Conservation (phyloP, 257 asterid genomes). For the Ajuga chamaepitys region DNA sequence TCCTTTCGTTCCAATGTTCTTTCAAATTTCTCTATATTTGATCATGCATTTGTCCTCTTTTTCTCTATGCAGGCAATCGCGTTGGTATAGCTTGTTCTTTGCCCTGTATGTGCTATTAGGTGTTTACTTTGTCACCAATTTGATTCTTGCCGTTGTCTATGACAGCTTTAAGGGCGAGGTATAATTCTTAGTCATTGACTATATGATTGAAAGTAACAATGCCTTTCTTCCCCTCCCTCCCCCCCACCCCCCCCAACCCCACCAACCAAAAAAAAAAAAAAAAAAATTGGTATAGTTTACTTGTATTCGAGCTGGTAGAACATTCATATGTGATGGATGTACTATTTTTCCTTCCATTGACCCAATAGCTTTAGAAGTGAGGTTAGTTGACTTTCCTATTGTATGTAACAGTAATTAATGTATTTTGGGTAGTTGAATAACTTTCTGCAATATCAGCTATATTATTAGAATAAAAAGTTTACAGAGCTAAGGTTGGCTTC, state of each 20-base stretch:
- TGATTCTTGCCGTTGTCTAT: constrained; percentile 96
- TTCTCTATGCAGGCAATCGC: constrained; percentile 63
- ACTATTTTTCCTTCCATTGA: constrained; percentile 25
- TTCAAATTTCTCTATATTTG: background rate
- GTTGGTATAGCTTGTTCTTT: constrained; percentile 79
- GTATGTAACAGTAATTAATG: background rate
- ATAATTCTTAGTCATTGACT: constrained; percentile 14
- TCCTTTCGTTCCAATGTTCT: background rate
- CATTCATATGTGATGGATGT: background rate
- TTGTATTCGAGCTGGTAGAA: background rate
- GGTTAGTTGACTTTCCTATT: constrained; percentile 18
- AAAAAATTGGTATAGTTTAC: too few species aligned
- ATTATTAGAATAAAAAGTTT: background rate
- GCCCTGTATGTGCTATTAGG: constrained; percentile 88
- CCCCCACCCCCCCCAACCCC: too few species aligned
- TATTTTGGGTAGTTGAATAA: background rate
- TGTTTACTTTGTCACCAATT: constrained; percentile 95
- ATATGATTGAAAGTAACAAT: background rate
- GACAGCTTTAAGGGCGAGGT: constrained; percentile 98
- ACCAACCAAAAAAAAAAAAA: too few species aligned
- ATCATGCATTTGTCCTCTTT: constrained; percentile 19
- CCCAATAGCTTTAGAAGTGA: constrained; percentile 55
- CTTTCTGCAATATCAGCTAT: background rate
- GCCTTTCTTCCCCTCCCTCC: too few species aligned
- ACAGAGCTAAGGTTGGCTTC: background rate